phyloP scores from a whole-genome alignment of 23 red algal genomes.

The Chondrus crispus region DNA sequence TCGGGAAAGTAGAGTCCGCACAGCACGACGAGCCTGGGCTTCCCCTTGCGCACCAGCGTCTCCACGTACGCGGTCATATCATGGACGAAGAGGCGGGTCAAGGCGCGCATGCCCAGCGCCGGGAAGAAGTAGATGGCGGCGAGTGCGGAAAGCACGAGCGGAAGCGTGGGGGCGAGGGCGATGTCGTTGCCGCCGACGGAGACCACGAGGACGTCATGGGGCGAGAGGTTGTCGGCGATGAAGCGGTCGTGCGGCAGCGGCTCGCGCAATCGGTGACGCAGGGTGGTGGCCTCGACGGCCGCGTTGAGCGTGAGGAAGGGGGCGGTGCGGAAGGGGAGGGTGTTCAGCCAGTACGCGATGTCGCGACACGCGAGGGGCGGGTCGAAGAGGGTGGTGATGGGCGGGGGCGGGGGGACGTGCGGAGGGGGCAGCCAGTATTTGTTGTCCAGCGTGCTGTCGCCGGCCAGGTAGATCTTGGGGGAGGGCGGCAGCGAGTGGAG shows the following conservation, averaged over 20 bases:
- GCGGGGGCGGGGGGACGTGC: neutral
- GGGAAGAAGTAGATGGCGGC: neutral
- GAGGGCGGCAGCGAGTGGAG: neutral
- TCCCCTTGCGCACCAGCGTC: neutral
- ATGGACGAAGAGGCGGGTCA: constrained; percentile 35
- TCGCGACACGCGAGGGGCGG: neutral
- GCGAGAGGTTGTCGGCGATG: constrained; percentile 34
- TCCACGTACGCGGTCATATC: constrained; percentile 9
- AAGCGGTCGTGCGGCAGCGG: constrained; percentile 40
- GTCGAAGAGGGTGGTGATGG: neutral
- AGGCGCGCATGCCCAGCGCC: neutral
- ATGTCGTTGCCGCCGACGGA: constrained; percentile 79
- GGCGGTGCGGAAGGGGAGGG: neutral
- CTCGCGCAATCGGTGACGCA: neutral
- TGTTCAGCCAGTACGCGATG: constrained; percentile 68
- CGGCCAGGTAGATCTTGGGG: constrained; percentile 53
- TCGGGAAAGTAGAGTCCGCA: constrained; percentile 72
- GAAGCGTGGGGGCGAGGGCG: constrained; percentile 24
- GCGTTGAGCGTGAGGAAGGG: constrained; percentile 37
- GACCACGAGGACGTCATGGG: constrained; percentile 51
- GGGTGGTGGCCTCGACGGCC: constrained; percentile 65
- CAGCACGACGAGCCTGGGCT: constrained; percentile 36
- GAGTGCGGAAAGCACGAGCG: constrained; percentile 24
- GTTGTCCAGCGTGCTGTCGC: constrained; percentile 78
- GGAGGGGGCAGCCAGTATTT: constrained; percentile 64